Evolutionary conservation across 805 yeast genomes (phyloP).

Genomic region (Candida rishiriensis): DNA sequence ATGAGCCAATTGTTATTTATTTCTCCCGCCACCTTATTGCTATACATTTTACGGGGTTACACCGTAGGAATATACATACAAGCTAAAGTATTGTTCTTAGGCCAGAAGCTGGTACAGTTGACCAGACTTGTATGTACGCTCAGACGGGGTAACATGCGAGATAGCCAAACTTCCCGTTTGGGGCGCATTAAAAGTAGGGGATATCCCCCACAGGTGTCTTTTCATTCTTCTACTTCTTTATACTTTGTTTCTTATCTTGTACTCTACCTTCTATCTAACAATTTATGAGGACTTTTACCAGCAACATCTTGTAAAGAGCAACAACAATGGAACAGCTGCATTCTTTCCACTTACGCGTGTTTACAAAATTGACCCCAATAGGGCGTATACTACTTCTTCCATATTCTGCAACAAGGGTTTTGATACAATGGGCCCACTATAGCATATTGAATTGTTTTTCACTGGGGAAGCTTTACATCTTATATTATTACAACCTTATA

Average conservation of each 20-base stretch:
- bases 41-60: not conserved
- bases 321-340: not conserved
- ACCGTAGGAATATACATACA: not conserved
- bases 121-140: no score
- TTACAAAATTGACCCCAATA: conserved; percentile 9
- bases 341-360: not conserved
- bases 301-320: no score
- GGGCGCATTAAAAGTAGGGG: no score
- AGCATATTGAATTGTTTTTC: conserved; percentile 13
- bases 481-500: conserved; percentile 20
- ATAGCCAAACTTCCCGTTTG: no score
- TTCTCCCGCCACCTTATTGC: not conserved
- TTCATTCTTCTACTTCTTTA: no score
- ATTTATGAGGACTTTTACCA: no score
- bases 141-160: no score
- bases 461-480: conserved; percentile 13
- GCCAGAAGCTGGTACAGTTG: no score
- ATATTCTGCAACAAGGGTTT: conserved; percentile 17
- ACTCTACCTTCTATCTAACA: no score
- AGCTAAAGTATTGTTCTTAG: no score
- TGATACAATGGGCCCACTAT: conserved; percentile 18
- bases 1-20: not conserved
- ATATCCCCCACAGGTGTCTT: no score
- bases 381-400: conserved; percentile 24
- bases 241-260: no score